Evolutionary conservation across 768 basidiomycete genomes (phyloP).

Genomic region (Mycena belliarum): DNA sequence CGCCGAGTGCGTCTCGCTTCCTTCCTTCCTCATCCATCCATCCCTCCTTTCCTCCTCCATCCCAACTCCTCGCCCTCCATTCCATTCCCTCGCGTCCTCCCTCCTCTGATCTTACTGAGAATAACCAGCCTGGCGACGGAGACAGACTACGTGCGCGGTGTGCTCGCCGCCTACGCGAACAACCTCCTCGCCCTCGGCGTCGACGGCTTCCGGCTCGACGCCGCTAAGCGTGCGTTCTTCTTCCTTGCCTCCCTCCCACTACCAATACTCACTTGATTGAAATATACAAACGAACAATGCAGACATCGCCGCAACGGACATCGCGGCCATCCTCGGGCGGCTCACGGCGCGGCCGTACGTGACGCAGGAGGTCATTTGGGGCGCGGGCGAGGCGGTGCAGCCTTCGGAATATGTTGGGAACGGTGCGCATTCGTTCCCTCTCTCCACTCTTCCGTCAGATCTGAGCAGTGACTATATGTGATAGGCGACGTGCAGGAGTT

Average conservation of each 20-base stretch:
- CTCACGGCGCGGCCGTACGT: conserved; percentile 51
- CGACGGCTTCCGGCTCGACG: conserved; percentile 64
- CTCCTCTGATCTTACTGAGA: no score
- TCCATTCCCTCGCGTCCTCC: no score
- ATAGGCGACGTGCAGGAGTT: conserved; percentile 77
- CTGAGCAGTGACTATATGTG: no score
- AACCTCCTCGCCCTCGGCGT: conserved; percentile 63
- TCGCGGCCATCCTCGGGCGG: conserved; percentile 52
- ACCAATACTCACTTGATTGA: no score
- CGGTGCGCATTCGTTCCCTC: conserved; percentile 42
- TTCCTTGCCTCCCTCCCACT: no score
- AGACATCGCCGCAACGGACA: conserved; percentile 39
- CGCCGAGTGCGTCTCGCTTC: conserved; percentile 42
- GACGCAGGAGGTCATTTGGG: conserved; percentile 64
- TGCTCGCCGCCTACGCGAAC: conserved; percentile 57
- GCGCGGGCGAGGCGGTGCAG: conserved; percentile 50
- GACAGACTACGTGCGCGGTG: conserved; percentile 55
- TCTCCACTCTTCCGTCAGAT: no score
- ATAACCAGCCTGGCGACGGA: conserved; percentile 67
- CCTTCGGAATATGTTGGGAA: conserved; percentile 58
- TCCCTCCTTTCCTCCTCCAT: no score
- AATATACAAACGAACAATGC: no score
- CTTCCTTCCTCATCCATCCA: conserved; percentile 10
- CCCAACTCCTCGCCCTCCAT: no score
- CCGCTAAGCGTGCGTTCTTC: conserved; percentile 54